A percentile compares a stretch with the other conserved stretches of the same genome.
These are phyloP conservation scores for Colletotrichum caudatum DNA, from an alignment of 2,329 filamentous ascomycete genomes.

Conservation along the genomic window DNA sequence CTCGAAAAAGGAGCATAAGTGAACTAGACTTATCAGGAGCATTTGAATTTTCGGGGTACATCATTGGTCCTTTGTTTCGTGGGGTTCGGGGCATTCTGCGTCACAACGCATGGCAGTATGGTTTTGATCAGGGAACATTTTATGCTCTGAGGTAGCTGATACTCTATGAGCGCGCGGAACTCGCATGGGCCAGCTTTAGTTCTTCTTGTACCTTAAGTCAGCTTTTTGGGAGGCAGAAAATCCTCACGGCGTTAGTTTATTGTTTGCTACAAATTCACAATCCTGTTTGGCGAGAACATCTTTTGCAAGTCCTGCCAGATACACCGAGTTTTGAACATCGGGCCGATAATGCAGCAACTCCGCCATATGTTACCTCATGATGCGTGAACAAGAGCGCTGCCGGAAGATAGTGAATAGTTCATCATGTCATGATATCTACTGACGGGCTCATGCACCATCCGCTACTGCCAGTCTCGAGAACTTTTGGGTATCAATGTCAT, in stretches of 20 bases:
- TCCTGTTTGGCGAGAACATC: not conserved
- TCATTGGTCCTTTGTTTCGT: conserved; percentile 32
- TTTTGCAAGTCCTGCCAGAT: not conserved
- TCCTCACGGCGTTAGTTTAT: conserved; percentile 27
- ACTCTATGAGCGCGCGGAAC: conserved; percentile 49
- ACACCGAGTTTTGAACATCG: not conserved
- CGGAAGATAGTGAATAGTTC: not conserved
- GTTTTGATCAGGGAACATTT: conserved; percentile 51
- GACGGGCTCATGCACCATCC: conserved; percentile 23
- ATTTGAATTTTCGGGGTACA: conserved; percentile 41
- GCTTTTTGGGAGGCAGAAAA: conserved; percentile 46
- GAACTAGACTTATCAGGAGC: conserved; percentile 30
- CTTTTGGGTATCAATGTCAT: conserved; percentile 42
- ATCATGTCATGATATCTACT: not conserved
- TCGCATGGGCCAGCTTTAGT: conserved; percentile 49
- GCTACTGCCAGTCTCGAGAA: conserved; percentile 39
- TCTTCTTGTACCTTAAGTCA: conserved; percentile 58
- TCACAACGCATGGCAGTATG: conserved; percentile 41
- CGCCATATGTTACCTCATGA: not conserved
- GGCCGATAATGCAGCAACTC: no score
- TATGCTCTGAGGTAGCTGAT: conserved; percentile 53
- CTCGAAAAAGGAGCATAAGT: conserved; percentile 54
- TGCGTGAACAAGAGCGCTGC: no score
- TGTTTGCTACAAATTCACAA: conserved; percentile 29
- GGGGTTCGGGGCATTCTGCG: conserved; percentile 33